A percentile compares a stretch with the other conserved stretches of the same genome.
These are phyloP conservation scores for Eucalyptus shirleyi DNA, from an alignment of 345 rosid genomes.

Conservation along the genomic window DNA sequence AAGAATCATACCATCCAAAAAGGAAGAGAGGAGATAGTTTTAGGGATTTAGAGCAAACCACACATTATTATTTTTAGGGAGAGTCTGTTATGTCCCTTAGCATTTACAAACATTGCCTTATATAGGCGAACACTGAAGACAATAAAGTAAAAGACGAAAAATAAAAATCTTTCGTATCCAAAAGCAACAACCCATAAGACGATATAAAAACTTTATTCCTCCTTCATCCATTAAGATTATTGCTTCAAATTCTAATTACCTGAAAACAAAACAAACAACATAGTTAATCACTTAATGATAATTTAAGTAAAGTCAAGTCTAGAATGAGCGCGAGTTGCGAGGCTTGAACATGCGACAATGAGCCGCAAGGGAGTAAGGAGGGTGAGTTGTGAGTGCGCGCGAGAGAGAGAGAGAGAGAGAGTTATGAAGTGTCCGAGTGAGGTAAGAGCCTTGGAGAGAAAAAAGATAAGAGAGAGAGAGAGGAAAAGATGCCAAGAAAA, in stretches of 20 bases:
- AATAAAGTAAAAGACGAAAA: not conserved
- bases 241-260: not conserved
- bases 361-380: not conserved
- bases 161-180: rapidly evolving
- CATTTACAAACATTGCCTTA: no score
- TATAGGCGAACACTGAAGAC: no score
- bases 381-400: not conserved
- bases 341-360: not conserved
- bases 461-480: not conserved
- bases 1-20: no score
- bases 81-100: rapidly evolving
- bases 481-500: not conserved
- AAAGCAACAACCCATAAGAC: not conserved
- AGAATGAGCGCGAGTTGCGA: not conserved
- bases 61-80: no score
- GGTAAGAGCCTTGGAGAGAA: rapidly evolving
- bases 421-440: not conserved
- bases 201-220: not conserved
- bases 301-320: rapidly evolving
- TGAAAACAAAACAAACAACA: not conserved
- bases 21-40: no score
- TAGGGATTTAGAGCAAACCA: no score
- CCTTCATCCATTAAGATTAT: not conserved
- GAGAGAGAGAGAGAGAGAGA: not conserved
- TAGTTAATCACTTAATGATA: not conserved